Evolutionary conservation across 1,139 yeast species (phyloP).

Genomic region (Arxiozyma slooffiae): DNA sequence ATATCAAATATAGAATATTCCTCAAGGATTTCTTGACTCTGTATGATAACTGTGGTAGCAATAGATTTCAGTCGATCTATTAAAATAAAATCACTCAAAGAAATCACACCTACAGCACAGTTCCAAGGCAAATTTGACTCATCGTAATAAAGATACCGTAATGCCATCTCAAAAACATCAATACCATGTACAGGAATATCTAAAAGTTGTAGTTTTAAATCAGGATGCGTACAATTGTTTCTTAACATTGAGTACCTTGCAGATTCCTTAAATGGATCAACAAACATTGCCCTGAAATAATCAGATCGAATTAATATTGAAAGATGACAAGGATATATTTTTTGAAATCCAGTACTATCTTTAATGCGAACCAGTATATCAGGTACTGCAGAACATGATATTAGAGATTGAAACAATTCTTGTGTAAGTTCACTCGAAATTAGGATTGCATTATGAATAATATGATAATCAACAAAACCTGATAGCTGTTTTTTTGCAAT

Average conservation of each 20-base stretch:
- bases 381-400: slow-evolving; percentile 31
- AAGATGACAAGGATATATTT: slow-evolving; percentile 53
- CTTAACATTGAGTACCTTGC: slow-evolving; percentile 10
- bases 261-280: slow-evolving; percentile 37
- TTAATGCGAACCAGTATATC: slow-evolving; percentile 41
- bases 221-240: background rate
- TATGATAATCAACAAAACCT: slow-evolving; percentile 33
- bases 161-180: slow-evolving; percentile 44
- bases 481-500: slow-evolving; percentile 40
- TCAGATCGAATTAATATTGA: slow-evolving; percentile 52
- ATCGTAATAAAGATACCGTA: slow-evolving; percentile 55
- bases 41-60: slow-evolving; percentile 53
- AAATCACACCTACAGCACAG: slow-evolving; percentile 45
- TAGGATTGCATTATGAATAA: slow-evolving; percentile 31
- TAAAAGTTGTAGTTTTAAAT: background rate
- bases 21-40: slow-evolving; percentile 27
- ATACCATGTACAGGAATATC: slow-evolving; percentile 33
- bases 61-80: slow-evolving; percentile 55
- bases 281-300: slow-evolving; percentile 57
- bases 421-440: slow-evolving; percentile 3
- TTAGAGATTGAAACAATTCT: background rate
- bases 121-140: slow-evolving; percentile 42
- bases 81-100: slow-evolving; percentile 52
- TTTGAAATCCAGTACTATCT: slow-evolving; percentile 20
- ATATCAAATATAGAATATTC: slow-evolving; percentile 43